Evolutionary conservation across 441 rosid genomes (phyloP), one percentile per base, ranked within the genome.

Genomic region (Croton laevigatus): DNA sequence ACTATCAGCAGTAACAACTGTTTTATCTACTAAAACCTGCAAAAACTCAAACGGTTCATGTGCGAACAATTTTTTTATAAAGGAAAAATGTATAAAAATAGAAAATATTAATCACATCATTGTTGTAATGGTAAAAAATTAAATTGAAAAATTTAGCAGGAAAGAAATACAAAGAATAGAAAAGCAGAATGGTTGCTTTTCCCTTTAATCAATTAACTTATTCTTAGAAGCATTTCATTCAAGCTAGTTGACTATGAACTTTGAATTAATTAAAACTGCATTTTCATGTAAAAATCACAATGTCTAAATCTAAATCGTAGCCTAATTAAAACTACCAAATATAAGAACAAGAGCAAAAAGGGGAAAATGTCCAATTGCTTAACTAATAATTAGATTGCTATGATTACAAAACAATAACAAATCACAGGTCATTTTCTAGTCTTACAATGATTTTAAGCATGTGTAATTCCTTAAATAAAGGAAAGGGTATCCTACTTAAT

Each of bases 1-100:
- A 74, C 80, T 72, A 54, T 80, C 70, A 54, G 72, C 65, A 65
- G 64, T 54, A 71, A 74, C 3, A 62, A 72, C 74, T 80, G 76
- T 77, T 75, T 83, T 80, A 75, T 82, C 82, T 65, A 83, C 85
- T 69, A 85, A 38, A 62, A 88, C 76, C 96, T 85, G 84, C 82
- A 82, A 61, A 65, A 74, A 73, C 40, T 65, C 58, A 3, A 40
- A 17, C 36, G 36, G 65, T 36, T 70, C 72, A 76, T 55, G 63
- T 62, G 13, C 38, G 9, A 13, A 23, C 17, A 3, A 27, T 59
- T 46, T 20, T 44, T 5, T 44, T 34, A 4, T 22, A 1, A 59
- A 65, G 38, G 38, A 34, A 64, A 51, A 1, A 4, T 45, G 48
- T 59, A 59, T 13, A 46, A 19, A 13, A 52, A 63, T n/a, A 71